Evolutionary conservation across 106 monocot species (phyloP), one percentile per base, ranked within the genome.

Genomic region (Acorus gramineus): DNA sequence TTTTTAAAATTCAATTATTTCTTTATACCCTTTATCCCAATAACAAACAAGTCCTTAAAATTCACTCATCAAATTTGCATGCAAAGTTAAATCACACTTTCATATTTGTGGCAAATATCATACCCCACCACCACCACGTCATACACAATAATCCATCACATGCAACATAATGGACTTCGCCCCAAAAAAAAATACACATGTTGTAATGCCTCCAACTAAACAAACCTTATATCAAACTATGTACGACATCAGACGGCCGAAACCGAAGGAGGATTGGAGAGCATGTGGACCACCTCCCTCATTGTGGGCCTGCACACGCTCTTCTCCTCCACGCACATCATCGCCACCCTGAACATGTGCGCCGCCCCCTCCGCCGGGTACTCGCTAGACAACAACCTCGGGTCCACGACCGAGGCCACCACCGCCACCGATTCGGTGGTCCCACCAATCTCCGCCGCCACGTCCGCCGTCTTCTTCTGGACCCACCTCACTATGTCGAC

Each of bases 231-330:
- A 28, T 28, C 28, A 28, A 28, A 28, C 28, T 28, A 28, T 28
- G 28, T 28, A 28, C 28, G 1, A 1, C 28, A 58, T 66, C 63
- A 49, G 76, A 42, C 12, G 68, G 67, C n/a, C 28, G 67, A 11
- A 75, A 7, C 28, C 3, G 73, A 44, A 14, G 57, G 53, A 2
- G 84, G 76, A 46, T 80, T 75, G 13, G 82, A 69, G 7, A 95
- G 86, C 82, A 90, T 76, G 52, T 90, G 90, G 3, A 95, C 94
- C 6, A 95, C 90, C 69, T 95, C 94, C 56, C 94, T 71, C 94
- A 95, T 95, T 42, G 95, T 90, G 46, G 95, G 95, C 53, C 95
- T 46, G 0, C 51, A 79, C 45, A 52, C 82, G 72, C 90, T 90
- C 28, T 57, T 64, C 73, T 95, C 95, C 71, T 87, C 80, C 14